Evolutionary conservation across 495 filamentous ascomycete genomes (phyloP).

Genomic region (Cladorrhinum samala): DNA sequence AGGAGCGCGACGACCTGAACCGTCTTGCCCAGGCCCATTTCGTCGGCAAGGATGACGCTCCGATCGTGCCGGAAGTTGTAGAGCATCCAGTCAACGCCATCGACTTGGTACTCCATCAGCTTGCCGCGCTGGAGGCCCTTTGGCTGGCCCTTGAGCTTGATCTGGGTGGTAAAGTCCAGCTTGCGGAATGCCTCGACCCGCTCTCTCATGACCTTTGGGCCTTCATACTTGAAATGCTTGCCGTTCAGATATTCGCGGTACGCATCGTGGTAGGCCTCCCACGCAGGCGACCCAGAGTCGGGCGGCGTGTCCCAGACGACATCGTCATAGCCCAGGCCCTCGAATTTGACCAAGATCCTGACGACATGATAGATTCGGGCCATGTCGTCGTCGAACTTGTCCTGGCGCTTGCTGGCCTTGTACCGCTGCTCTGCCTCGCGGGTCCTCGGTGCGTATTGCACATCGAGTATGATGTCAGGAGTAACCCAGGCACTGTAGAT

Average conservation of each 20-base stretch:
- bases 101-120: slow-evolving; percentile 89
- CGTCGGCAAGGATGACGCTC: slow-evolving; percentile 94
- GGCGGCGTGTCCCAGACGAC: slow-evolving; percentile 85
- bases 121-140: slow-evolving; percentile 65
- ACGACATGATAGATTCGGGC: slow-evolving; percentile 60
- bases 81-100: slow-evolving; percentile 95
- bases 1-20: slow-evolving; percentile 87
- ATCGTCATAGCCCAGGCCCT: slow-evolving; percentile 92
- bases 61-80: slow-evolving; percentile 76
- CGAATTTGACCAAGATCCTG: slow-evolving; percentile 78
- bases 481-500: slow-evolving; percentile 78
- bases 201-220: slow-evolving; percentile 48
- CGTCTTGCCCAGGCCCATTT: slow-evolving; percentile 98
- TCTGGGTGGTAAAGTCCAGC: slow-evolving; percentile 56
- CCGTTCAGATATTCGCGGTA: slow-evolving; percentile 80
- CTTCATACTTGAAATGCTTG: slow-evolving; percentile 55
- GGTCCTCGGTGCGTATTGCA: slow-evolving; percentile 40
- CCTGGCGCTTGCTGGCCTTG: slow-evolving; percentile 22
- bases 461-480: slow-evolving; percentile 81
- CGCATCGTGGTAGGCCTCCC: slow-evolving; percentile 73
- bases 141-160: slow-evolving; percentile 70
- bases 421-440: slow-evolving; percentile 41
- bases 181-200: slow-evolving; percentile 56
- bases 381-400: slow-evolving; percentile 59
- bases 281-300: slow-evolving; percentile 56